Evolutionary conservation across 2,329 filamentous ascomycete species (phyloP).

Genomic region (Sordariomycetes sp.): DNA sequence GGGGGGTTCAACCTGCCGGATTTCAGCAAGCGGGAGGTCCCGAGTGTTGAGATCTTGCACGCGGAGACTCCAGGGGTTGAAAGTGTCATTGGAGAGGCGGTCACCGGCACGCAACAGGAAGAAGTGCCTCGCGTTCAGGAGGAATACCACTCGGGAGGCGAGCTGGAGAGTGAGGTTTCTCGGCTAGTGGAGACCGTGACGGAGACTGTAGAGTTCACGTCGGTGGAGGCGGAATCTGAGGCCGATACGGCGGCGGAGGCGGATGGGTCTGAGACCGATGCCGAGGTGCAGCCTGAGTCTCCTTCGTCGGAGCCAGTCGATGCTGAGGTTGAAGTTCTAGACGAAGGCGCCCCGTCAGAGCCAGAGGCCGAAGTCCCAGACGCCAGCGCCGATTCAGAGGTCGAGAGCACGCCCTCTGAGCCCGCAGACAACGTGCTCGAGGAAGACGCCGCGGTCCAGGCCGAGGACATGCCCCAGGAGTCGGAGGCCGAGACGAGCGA

Average conservation of each 20-base stretch:
- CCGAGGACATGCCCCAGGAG: neutral
- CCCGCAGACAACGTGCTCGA: neutral
- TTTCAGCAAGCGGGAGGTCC: neutral
- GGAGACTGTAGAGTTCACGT: constrained; percentile 10
- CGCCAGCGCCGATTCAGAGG: neutral
- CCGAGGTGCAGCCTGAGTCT: neutral
- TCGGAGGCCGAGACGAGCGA: neutral
- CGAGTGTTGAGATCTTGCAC: neutral
- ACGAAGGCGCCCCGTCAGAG: neutral
- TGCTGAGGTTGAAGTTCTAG: neutral
- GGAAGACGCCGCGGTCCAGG: neutral
- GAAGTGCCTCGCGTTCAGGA: neutral
- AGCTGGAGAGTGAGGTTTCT: constrained; percentile 16
- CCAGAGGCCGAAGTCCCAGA: neutral
- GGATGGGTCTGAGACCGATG: neutral
- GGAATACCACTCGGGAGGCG: too few relatives aligned
- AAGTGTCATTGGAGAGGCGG: neutral
- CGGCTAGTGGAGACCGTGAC: constrained; percentile 23
- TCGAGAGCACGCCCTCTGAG: neutral
- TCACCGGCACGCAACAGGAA: neutral
- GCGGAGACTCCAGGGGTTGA: neutral
- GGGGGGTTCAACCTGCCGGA: constrained; percentile 1
- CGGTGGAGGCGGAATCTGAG: constrained; percentile 21
- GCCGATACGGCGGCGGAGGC: constrained; percentile 1
- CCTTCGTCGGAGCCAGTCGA: neutral